A percentile compares a stretch with the other conserved stretches of the same genome.
Evolutionary conservation across 768 basidiomycete genomes (phyloP).

Genomic region (Boletus insuetus): DNA sequence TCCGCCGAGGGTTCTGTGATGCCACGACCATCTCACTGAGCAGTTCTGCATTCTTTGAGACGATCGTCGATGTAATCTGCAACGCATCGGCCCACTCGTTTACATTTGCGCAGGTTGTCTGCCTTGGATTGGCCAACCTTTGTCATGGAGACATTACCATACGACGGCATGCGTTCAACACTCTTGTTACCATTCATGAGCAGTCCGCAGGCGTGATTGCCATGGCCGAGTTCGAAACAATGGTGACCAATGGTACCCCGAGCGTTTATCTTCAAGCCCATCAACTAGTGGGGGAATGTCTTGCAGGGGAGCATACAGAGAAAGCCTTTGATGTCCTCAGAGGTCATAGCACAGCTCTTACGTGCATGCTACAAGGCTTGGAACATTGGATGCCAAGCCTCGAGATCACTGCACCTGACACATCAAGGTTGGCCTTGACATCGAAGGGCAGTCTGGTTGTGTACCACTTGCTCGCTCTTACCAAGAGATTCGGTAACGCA

Average conservation of each 20-base stretch:
- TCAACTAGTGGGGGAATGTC: slow-evolving; percentile 68
- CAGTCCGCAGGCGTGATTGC: slow-evolving; percentile 64
- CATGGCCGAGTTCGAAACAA: slow-evolving; percentile 71
- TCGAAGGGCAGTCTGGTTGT: slow-evolving; percentile 60
- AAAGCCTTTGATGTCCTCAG: slow-evolving; percentile 63
- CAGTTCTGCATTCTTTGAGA: slow-evolving; percentile 71
- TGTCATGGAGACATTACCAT: slow-evolving; percentile 64
- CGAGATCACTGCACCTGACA: slow-evolving; percentile 50
- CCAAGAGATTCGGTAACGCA: slow-evolving; percentile 66
- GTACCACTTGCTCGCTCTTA: slow-evolving; percentile 82
- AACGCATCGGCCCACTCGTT: slow-evolving; percentile 54
- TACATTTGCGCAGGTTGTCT: slow-evolving; percentile 70
- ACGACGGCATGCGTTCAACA: slow-evolving; percentile 73
- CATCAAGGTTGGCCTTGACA: slow-evolving; percentile 27
- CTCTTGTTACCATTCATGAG: slow-evolving; percentile 71
- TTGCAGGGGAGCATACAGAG: slow-evolving; percentile 73
- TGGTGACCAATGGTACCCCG: slow-evolving; percentile 67
- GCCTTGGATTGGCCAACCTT: slow-evolving; percentile 81
- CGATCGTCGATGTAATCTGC: slow-evolving; percentile 68
- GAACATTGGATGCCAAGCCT: slow-evolving; percentile 84
- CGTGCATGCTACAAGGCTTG: slow-evolving; percentile 69
- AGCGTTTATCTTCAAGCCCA: slow-evolving; percentile 82
- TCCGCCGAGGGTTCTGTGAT: slow-evolving; percentile 68
- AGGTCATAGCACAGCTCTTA: slow-evolving; percentile 72
- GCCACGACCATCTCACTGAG: slow-evolving; percentile 50